Evolutionary conservation across 352 stramenopile genomes (phyloP), one percentile per base, ranked within the genome.

Genomic region (Aphanomyces invadans): DNA sequence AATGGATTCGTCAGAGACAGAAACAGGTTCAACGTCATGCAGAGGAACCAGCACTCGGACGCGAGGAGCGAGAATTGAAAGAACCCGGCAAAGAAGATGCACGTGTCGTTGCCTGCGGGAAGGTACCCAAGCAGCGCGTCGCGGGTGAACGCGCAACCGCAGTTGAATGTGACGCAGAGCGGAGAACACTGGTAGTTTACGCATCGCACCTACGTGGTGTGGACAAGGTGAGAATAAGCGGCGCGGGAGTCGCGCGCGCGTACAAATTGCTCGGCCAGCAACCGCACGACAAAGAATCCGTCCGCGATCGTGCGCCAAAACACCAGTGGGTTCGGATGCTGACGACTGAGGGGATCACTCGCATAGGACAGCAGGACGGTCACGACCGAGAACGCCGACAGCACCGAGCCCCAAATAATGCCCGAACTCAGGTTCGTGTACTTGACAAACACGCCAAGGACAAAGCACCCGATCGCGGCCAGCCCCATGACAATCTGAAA

Each of bases 1-100:
- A 96, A 96, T 19, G 88, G 88, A 70, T 95, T 96, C 4, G 84
- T 95, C 33, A 95, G 74, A 59, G 83, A 89, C 72, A 95, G 76
- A 44, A 93, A 70, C 39, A 96, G 66, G 68, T 96, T 90, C 33
- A 92, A 73, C 48, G 88, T 91, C 83, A 96, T 93, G 46, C 83
- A 91, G 55, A 95, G 85, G 75, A 96, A 95, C 83, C 86, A 95
- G 70, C 80, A 89, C 70, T 93, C 84, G 52, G 83, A 82, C 2
- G 84, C 80, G 62, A 95, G 78, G 26, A 95, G 65, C 61, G 81
- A 87, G 69, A 95, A 95, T 74, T 95, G 74, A 36, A 92, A 93
- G 12, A 93, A 74, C 1, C 83, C 84, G 0, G 84, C 83, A 64
- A 95, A 95, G 17, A 79, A 73, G 36, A 80, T 72, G 59, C 86